Evolutionary conservation across 2,329 filamentous ascomycete species (phyloP).

Genomic region (Sclerotinia sclerotiorum): DNA sequence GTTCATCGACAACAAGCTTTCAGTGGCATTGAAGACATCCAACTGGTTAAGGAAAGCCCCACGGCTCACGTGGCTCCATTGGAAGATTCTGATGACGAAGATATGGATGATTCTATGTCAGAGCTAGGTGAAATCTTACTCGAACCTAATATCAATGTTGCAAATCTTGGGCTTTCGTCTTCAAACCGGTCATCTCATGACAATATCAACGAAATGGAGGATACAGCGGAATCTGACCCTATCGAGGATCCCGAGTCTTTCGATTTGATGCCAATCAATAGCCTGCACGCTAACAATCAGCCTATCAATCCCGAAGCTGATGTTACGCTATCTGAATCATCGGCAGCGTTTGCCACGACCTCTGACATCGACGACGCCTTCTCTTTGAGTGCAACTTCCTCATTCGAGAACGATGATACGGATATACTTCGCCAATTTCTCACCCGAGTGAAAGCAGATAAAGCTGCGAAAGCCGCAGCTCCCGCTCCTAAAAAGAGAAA

Average conservation of each 20-base stretch:
- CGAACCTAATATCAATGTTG: slow-evolving; percentile 15
- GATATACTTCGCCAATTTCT: slow-evolving; percentile 43
- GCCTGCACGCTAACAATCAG: neutral
- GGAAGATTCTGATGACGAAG: slow-evolving; percentile 11
- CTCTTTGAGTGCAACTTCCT: slow-evolving; percentile 12
- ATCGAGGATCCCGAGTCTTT: slow-evolving; percentile 26
- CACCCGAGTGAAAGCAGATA: slow-evolving; percentile 41
- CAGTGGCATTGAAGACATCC: neutral
- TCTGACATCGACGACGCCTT: slow-evolving; percentile 25
- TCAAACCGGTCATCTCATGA: neutral
- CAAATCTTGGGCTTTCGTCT: neutral
- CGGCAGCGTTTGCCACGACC: slow-evolving; percentile 25
- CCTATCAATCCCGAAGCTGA: neutral
- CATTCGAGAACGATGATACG: slow-evolving; percentile 40
- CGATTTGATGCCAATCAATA: slow-evolving; percentile 26
- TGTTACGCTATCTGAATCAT: slow-evolving; percentile 17
- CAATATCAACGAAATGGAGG: neutral
- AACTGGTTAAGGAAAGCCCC: neutral
- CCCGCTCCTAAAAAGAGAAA: slow-evolving; percentile 33
- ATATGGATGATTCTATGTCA: slow-evolving; percentile 11
- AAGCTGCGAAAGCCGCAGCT: slow-evolving; percentile 39
- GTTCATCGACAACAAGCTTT: neutral
- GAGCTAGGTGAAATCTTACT: slow-evolving; percentile 16
- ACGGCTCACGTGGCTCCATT: neutral
- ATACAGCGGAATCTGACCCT: neutral